A percentile compares a stretch with the other conserved stretches of the same genome.
Evolutionary conservation across 768 basidiomycete species (phyloP).

Genomic region (Psilocybe cubensis): DNA sequence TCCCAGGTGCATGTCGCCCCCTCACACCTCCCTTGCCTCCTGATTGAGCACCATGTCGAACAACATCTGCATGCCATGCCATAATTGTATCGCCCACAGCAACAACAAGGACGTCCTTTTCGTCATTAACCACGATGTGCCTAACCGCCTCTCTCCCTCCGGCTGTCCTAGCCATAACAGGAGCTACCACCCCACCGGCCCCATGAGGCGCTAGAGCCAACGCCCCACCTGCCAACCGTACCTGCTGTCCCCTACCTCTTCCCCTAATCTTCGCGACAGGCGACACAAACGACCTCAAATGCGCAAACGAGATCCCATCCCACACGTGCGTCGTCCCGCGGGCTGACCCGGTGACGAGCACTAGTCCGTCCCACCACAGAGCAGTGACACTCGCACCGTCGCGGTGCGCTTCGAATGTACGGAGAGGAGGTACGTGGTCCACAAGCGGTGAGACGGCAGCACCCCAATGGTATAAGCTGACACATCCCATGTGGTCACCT

Average conservation of each 20-base stretch:
- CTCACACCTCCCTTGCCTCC: slow-evolving; percentile 33
- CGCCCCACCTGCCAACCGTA: neutral
- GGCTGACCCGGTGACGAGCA: slow-evolving; percentile 68
- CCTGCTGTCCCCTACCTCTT: slow-evolving; percentile 14
- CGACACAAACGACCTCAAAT: slow-evolving; percentile 55
- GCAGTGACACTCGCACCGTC: slow-evolving; percentile 65
- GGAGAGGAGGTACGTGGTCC: slow-evolving; percentile 33
- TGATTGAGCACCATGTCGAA: neutral
- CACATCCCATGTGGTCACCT: slow-evolving; percentile 68
- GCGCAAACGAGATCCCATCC: slow-evolving; percentile 67
- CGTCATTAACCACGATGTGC: slow-evolving; percentile 59
- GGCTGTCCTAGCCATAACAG: neutral
- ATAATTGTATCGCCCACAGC: slow-evolving; percentile 64
- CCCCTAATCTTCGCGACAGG: slow-evolving; percentile 42
- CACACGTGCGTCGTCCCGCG: slow-evolving; percentile 62
- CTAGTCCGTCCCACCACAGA: slow-evolving; percentile 60
- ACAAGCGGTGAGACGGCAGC: neutral
- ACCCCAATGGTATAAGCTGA: slow-evolving; percentile 64
- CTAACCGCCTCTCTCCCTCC: slow-evolving; percentile 43
- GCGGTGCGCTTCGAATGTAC: slow-evolving; percentile 64
- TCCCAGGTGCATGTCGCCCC: slow-evolving; percentile 29
- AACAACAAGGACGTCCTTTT: slow-evolving; percentile 58
- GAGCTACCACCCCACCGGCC: neutral
- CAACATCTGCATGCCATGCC: slow-evolving; percentile 65
- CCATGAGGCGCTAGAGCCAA: slow-evolving; percentile 11